Base-by-base conservation (phyloP, 2,329 filamentous ascomycete species). In the Aspergillus sojae region DNA sequence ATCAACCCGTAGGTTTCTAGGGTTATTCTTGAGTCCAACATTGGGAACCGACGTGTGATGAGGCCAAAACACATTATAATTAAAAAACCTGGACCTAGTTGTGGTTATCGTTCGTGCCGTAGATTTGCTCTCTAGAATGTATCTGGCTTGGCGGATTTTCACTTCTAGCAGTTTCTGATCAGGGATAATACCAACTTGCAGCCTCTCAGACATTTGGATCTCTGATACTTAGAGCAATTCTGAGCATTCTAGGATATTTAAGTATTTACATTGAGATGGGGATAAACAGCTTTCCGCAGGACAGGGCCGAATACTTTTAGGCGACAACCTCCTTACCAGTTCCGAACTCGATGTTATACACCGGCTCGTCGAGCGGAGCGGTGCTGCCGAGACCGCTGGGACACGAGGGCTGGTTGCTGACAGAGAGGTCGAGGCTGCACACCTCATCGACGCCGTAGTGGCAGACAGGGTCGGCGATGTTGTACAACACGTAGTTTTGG, bases 361-460 rank as follows among this genome's bases (percentile, higher is more conserved):
- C 52, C 52, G 52, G 52, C 30, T 55, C n/a, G 32, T 55, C 52
- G 3, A 55, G 52, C 32, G n/a, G 28, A 21, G 30, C 28, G n/a
- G 32, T 30, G 52, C 30, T 55, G 32, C 52, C 52, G 32, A 55
- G 52, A 39, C 52, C 52, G 32, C 52, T 55, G 19, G 52, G 52
- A 6, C 52, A 55, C 30, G 52, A 55, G 32, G 52, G 52, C 32
- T 55, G 52, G 52, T 55, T 55, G 32, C 52, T 55, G 30, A 55
- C 52, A 39, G 52, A 55, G 32, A 55, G 52, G 19, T 55, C 52
- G 52, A 55, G 52, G 52, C 30, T 55, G 52, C 52, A 55, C n/a
- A 34, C 28, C 52, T 55, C 52, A n/a, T 55, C 52, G 32, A 55
- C 16, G 9, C 52, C 52, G 10, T 55, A 55, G 32, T 55, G 52